phyloP scores from a whole-genome alignment of 306 rosid species.

The Quillaja saponaria region DNA sequence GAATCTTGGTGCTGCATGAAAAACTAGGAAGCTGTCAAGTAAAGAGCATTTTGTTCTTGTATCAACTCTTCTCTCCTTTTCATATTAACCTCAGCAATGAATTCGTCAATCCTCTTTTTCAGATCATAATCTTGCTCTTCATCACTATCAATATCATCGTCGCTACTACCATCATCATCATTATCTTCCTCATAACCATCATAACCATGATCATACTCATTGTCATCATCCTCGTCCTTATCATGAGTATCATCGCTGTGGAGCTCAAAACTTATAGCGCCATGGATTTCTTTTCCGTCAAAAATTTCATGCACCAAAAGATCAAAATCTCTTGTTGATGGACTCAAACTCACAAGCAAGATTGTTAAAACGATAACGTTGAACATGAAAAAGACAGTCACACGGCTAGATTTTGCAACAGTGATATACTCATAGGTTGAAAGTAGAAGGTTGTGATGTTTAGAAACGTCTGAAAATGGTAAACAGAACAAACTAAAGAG shows the following conservation, averaged over 20 bases:
- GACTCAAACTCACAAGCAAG: slow-evolving; percentile 23
- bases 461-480: slow-evolving; percentile 9
- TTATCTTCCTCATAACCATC: slow-evolving; percentile 40
- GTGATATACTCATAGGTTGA: slow-evolving; percentile 27
- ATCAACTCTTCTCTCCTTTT: slow-evolving; percentile 40
- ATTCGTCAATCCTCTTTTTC: slow-evolving; percentile 35
- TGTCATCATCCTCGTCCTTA: neutral
- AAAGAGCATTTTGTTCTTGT: slow-evolving; percentile 8
- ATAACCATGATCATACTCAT: slow-evolving; percentile 6
- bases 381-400: slow-evolving; percentile 25
- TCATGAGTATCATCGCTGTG: neutral
- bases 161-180: slow-evolving; percentile 5
- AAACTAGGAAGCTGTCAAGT: slow-evolving; percentile 11
- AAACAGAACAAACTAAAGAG: slow-evolving; percentile 1
- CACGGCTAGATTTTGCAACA: slow-evolving; percentile 17
- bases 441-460: slow-evolving; percentile 18
- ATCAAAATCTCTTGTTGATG: slow-evolving; percentile 12
- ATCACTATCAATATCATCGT: neutral
- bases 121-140: slow-evolving; percentile 28
- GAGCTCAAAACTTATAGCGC: neutral
- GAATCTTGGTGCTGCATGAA: too few relatives aligned
- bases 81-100: slow-evolving; percentile 32
- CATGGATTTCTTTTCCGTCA: too few relatives aligned
- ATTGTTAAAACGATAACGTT: slow-evolving; percentile 23
- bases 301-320: neutral